These are phyloP conservation scores for Spizellomyces punctatus DNA, from an alignment of 192 early-diverging fungal species.

Conservation along the genomic window DNA sequence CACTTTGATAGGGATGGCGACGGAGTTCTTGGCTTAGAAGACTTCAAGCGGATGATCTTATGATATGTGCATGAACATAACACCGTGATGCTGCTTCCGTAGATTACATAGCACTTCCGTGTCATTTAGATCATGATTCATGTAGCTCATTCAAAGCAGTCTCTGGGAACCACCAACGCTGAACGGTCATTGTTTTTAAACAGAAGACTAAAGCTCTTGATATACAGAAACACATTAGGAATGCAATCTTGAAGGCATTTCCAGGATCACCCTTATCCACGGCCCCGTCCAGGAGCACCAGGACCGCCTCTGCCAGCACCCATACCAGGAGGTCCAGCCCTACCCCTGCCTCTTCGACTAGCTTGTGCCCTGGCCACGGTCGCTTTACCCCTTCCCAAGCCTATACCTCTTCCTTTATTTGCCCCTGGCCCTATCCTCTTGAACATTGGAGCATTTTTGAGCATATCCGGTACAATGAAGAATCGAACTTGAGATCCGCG, in stretches of 20 bases:
- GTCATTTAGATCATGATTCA: too few species aligned
- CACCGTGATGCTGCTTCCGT: too few species aligned
- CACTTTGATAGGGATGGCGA: constrained; percentile 52
- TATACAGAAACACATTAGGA: too few species aligned
- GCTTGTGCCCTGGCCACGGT: constrained; percentile 81
- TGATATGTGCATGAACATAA: background rate
- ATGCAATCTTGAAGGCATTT: background rate
- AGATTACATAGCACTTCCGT: too few species aligned
- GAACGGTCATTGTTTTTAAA: too few species aligned
- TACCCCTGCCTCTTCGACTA: constrained; percentile 23
- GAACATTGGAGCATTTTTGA: constrained; percentile 99
- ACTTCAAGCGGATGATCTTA: constrained; percentile 51
- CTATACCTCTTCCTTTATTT: constrained; percentile 80
- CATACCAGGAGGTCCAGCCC: background rate
- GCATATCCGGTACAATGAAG: constrained; percentile 98
- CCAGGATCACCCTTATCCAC: constrained; percentile 4
- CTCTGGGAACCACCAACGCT: too few species aligned
- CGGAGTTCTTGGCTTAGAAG: constrained; percentile 44
- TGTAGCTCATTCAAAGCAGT: too few species aligned
- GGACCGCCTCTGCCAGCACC: background rate
- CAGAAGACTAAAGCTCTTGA: too few species aligned
- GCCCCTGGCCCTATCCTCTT: constrained; percentile 84
- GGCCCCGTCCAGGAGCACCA: constrained; percentile 17
- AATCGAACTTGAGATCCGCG: constrained; percentile 83
- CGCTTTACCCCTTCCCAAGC: constrained; percentile 78